Conservation (phyloP, 2,329 filamentous ascomycete species). For the Calonectria pteridis region DNA sequence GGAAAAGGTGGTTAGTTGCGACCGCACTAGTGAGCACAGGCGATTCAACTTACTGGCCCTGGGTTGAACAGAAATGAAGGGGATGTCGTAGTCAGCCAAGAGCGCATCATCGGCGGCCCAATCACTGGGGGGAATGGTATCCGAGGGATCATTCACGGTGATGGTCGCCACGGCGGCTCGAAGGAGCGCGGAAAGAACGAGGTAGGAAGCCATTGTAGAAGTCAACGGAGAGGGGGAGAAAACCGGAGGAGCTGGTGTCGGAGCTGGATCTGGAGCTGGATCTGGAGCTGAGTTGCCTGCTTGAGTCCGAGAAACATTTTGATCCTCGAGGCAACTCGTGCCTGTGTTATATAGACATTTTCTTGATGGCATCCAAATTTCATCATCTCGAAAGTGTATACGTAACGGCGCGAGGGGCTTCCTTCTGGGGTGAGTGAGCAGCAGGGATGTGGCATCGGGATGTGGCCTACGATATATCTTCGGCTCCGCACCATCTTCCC, state of each 20-base stretch:
- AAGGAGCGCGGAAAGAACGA: constrained; percentile 15
- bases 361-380: neutral
- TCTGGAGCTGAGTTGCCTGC: constrained; percentile 21
- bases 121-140: constrained; percentile 11
- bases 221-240: neutral
- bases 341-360: constrained; percentile 16
- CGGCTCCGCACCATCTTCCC: constrained; percentile 13
- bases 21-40: neutral
- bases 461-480: constrained; percentile 21
- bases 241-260: neutral
- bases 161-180: constrained; percentile 15
- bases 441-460: constrained; percentile 24
- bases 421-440: too few relatives aligned
- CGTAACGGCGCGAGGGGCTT: constrained; percentile 9
- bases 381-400: neutral
- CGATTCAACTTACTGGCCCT: constrained; percentile 7
- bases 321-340: neutral
- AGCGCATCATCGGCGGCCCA: constrained; percentile 17
- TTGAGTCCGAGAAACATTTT: constrained; percentile 8
- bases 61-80: constrained; percentile 11
- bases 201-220: constrained; percentile 18
- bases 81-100: constrained; percentile 21
- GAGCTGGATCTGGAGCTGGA: constrained; percentile 2
- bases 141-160: constrained; percentile 20
- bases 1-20: neutral